Evolutionary conservation across 495 filamentous ascomycete genomes (phyloP).

Genomic region (Pyrenula massariospora): DNA sequence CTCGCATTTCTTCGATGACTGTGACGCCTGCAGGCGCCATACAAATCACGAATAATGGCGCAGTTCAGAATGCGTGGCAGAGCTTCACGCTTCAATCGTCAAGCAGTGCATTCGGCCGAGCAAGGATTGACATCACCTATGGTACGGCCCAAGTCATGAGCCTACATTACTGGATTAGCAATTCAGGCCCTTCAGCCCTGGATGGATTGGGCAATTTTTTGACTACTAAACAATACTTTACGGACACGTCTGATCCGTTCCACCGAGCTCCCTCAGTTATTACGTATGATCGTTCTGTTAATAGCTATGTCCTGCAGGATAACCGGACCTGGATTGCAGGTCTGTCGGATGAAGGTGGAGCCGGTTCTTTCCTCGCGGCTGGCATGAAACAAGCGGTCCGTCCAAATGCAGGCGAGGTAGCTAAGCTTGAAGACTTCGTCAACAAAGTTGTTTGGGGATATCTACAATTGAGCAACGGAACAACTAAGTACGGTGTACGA

Average conservation of each 20-base stretch:
- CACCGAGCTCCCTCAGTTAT: conserved; percentile 34
- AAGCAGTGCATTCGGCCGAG: conserved; percentile 23
- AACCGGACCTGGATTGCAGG: conserved; percentile 40
- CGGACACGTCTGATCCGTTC: conserved; percentile 33
- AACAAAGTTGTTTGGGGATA: conserved; percentile 26
- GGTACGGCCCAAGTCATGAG: conserved; percentile 27
- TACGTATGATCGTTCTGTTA: conserved; percentile 30
- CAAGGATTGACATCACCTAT: conserved; percentile 26
- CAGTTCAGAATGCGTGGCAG: conserved; percentile 6
- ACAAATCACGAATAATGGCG: conserved; percentile 10
- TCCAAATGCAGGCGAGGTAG: conserved; percentile 27
- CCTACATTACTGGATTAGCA: conserved; percentile 37
- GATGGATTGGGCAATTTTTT: conserved; percentile 25
- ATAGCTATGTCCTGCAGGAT: conserved; percentile 31
- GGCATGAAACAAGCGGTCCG: conserved; percentile 34
- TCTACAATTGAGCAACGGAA: conserved; percentile 20
- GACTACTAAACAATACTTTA: conserved; percentile 28
- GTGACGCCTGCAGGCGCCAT: conserved; percentile 11
- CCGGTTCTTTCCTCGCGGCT: conserved; percentile 30
- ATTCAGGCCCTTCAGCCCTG: conserved; percentile 17
- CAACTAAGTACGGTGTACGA: conserved; percentile 19
- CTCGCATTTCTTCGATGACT: conserved; percentile 4
- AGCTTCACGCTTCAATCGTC: conserved; percentile 14
- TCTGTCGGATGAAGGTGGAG: conserved; percentile 39
- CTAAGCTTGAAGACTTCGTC: conserved; percentile 33